phyloP scores from a whole-genome alignment of 208 protist genomes.

The Leishmania tropica region DNA sequence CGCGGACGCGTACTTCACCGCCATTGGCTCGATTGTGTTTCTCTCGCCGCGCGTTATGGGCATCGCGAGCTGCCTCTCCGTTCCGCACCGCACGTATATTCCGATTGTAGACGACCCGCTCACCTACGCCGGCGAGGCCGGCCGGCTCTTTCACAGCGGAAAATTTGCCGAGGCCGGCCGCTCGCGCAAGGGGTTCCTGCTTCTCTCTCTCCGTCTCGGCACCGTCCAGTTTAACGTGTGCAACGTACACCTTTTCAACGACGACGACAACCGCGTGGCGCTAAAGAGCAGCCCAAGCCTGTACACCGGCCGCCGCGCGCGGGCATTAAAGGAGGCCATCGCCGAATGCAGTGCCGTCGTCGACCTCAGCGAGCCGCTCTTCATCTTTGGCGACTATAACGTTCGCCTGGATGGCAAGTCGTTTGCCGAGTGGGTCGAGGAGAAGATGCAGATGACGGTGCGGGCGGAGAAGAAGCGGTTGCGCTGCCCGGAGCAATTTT shows the following conservation, averaged over 20 bases:
- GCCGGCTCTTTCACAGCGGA: slow-evolving; percentile 54
- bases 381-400: slow-evolving; percentile 85
- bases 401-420: slow-evolving; percentile 55
- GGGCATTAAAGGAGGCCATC: slow-evolving; percentile 63
- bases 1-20: slow-evolving; percentile 51
- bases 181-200: slow-evolving; percentile 76
- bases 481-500: slow-evolving; percentile 54
- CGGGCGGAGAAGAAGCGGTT: slow-evolving; percentile 47
- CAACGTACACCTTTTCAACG: slow-evolving; percentile 81
- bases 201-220: slow-evolving; percentile 77
- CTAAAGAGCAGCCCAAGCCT: slow-evolving; percentile 44
- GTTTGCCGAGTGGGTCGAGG: slow-evolving; percentile 39
- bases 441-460: slow-evolving; percentile 40
- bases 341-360: slow-evolving; percentile 56
- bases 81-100: slow-evolving; percentile 83
- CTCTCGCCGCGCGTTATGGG: slow-evolving; percentile 72
- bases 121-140: slow-evolving; percentile 63
- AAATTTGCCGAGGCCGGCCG: slow-evolving; percentile 63
- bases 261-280: slow-evolving; percentile 61
- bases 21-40: slow-evolving; percentile 71
- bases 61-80: slow-evolving; percentile 73
- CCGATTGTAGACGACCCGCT: slow-evolving; percentile 71
- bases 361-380: slow-evolving; percentile 61
- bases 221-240: slow-evolving; percentile 62
- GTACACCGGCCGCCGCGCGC: slow-evolving; percentile 51